These are phyloP conservation scores for Verticillium klebahnii DNA, from an alignment of 2,329 filamentous ascomycete genomes.

Conservation along the genomic window DNA sequence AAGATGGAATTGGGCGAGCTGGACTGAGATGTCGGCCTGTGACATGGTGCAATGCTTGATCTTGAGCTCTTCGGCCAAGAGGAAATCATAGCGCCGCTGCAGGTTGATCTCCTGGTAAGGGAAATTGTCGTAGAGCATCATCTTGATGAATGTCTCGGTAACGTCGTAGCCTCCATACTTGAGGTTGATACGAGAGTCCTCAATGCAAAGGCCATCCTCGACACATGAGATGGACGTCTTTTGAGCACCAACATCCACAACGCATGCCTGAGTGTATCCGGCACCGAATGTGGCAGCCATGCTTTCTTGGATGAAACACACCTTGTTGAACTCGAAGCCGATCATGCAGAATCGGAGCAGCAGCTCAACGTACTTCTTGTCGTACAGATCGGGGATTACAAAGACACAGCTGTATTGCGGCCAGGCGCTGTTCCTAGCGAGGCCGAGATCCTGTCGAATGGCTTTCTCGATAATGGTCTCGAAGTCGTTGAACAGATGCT, in stretches of 20 bases:
- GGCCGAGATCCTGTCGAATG: slow-evolving; percentile 76
- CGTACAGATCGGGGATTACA: slow-evolving; percentile 93
- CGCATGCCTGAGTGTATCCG: slow-evolving; percentile 88
- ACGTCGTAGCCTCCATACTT: slow-evolving; percentile 93
- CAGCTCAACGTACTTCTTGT: slow-evolving; percentile 85
- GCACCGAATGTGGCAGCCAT: slow-evolving; percentile 92
- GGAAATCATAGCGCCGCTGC: slow-evolving; percentile 81
- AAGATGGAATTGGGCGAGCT: slow-evolving; percentile 85
- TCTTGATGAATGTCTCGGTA: slow-evolving; percentile 91
- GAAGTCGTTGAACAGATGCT: slow-evolving; percentile 80
- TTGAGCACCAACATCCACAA: slow-evolving; percentile 93
- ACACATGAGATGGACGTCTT: slow-evolving; percentile 98
- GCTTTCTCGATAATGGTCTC: slow-evolving; percentile 83
- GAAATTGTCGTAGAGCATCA: slow-evolving; percentile 96
- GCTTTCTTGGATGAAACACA: slow-evolving; percentile 95
- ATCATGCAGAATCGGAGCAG: slow-evolving; percentile 80
- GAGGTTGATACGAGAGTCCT: slow-evolving; percentile 91
- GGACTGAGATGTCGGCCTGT: slow-evolving; percentile 83
- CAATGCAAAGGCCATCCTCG: slow-evolving; percentile 90
- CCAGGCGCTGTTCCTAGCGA: slow-evolving; percentile 76
- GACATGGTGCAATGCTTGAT: slow-evolving; percentile 89
- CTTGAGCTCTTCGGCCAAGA: slow-evolving; percentile 93
- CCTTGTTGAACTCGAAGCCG: slow-evolving; percentile 82
- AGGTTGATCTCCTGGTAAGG: slow-evolving; percentile 95
- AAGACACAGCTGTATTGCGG: slow-evolving; percentile 94